Evolutionary conservation across 805 yeast genomes (phyloP), one percentile per base, ranked within the genome.

Genomic region (Teunomyces cretensis): DNA sequence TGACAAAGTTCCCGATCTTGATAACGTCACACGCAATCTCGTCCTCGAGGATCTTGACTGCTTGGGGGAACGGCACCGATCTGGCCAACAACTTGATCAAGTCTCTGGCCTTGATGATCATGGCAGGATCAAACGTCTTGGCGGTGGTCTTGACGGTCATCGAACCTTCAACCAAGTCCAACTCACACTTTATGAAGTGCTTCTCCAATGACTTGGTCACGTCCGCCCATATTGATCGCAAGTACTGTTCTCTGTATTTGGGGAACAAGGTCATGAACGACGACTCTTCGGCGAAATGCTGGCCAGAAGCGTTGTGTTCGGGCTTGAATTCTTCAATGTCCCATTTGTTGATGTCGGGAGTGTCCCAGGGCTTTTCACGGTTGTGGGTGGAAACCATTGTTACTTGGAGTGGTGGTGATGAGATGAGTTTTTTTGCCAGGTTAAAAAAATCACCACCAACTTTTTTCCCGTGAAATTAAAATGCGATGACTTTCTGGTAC

Each of bases 331-430:
- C 95, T 30, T 88, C 96, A 30, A 82, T 74, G 55, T 78, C 74
- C 99, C 99, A 92, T 64, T 92, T 91, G 64, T 91, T 96, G 46
- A 91, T 83, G 55, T 90, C 97, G 15, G 86, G 88, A 9, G 96
- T 91, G 62, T 91, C 98, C 98, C 98, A 91, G 43, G 98, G 98
- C 67, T 92, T 92, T 57, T 94, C 98, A 60, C 83, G 84, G 66
- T 94, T 88, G 66, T 92, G 91, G 39, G 96, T 88, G 1, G 97
- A 88, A 17, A 86, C 89, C 99, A 92, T 92, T 36, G 8, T 22
- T 22, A 36, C 9, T 15, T 40, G 26, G 39, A 33, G 22, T 16
- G n/a, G n/a, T 38, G 24, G n/a, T 35, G 38, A 33, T 41, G 42
- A 17, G 42, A 39, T 39, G n/a, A 3, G n/a, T 19, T 22, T 28